Conservation (phyloP, 768 basidiomycete species). For the Panaeolus papilionaceus region DNA sequence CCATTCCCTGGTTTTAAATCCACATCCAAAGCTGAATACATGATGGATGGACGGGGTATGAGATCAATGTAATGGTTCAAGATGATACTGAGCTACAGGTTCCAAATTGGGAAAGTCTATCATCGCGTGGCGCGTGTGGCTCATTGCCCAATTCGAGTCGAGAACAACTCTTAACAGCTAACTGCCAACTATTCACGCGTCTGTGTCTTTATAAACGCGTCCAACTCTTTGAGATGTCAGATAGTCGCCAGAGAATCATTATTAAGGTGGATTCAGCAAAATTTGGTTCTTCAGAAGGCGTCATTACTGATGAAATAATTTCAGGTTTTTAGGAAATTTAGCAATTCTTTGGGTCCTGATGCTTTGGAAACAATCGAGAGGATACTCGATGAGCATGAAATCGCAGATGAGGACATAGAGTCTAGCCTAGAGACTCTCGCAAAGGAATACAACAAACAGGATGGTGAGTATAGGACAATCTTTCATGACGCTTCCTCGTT, state of each 20-base stretch:
- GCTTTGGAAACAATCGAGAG: constrained; percentile 73
- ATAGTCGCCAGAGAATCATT: constrained; percentile 52
- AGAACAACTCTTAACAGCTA: background rate
- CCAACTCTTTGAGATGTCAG: constrained; percentile 40
- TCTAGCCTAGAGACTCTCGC: constrained; percentile 81
- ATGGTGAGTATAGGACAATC: constrained; percentile 54
- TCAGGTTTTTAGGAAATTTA: constrained; percentile 88
- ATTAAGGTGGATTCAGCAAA: constrained; percentile 45
- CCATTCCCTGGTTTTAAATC: constrained; percentile 80
- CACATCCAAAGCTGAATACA: constrained; percentile 75
- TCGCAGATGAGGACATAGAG: constrained; percentile 72
- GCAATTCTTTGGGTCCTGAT: constrained; percentile 85
- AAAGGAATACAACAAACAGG: constrained; percentile 89
- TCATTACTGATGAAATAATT: background rate
- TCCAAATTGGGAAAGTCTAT: constrained; percentile 13
- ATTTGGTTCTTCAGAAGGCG: background rate
- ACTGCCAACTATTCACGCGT: constrained; percentile 1
- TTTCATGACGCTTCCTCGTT: background rate
- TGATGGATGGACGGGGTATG: constrained; percentile 30
- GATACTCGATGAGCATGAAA: constrained; percentile 74
- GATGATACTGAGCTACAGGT: constrained; percentile 4
- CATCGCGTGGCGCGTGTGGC: background rate
- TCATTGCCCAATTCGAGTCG: constrained; percentile 4
- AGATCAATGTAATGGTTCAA: constrained; percentile 13
- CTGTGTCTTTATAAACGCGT: background rate